These are phyloP conservation scores for Ganoderma meredithae DNA, from an alignment of 1,284 basidiomycete genomes.

Conservation along the genomic window DNA sequence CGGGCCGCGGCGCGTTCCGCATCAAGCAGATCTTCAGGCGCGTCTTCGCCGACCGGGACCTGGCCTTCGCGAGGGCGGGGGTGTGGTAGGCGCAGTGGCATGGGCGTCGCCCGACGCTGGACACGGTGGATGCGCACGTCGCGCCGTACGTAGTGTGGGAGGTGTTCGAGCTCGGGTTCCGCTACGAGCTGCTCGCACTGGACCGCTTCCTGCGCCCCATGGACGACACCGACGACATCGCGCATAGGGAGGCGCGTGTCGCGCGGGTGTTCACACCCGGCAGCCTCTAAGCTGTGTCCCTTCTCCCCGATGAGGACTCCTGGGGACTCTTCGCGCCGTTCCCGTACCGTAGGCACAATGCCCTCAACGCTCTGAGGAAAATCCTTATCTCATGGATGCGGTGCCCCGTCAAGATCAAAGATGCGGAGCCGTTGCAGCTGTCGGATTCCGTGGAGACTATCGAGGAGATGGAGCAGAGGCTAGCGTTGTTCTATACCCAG, in stretches of 20 bases:
- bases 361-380: not conserved
- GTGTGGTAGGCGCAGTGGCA: slow-evolving; percentile 8
- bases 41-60: not conserved
- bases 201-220: slow-evolving; percentile 9
- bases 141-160: slow-evolving; percentile 22
- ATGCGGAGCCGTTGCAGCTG: not conserved
- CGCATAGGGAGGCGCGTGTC: not conserved
- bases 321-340: not conserved
- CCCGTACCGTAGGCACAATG: not conserved
- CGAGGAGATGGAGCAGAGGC: not conserved
- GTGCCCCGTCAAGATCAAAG: not conserved
- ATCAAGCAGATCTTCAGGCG: slow-evolving; percentile 10
- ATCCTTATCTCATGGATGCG: not conserved
- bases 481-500: not conserved
- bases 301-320: not conserved
- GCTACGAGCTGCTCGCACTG: slow-evolving; percentile 21
- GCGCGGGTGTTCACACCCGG: not conserved
- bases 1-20: not conserved
- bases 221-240: not conserved
- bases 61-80: too few species aligned
- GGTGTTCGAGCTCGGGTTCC: slow-evolving; percentile 23
- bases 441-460: not conserved
- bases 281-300: not conserved
- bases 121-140: not conserved
- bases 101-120: not conserved